Evolutionary conservation across 2,329 filamentous ascomycete genomes (phyloP), one percentile per base, ranked within the genome.

Genomic region (Cladosporium sp.): DNA sequence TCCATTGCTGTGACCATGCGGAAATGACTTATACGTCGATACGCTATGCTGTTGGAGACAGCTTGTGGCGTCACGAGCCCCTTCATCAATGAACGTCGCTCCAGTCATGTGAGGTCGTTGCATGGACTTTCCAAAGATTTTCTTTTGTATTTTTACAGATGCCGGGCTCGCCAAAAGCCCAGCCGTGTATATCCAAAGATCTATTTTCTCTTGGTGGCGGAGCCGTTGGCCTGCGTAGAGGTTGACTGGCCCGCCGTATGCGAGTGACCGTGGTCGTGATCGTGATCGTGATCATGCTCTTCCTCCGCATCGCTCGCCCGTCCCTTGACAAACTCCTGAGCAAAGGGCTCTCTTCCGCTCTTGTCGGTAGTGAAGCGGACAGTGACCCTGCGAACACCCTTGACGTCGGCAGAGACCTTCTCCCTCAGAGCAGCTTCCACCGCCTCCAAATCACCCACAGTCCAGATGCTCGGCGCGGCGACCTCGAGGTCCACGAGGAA

Each of bases 401-500:
- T 82, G 11, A 96, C 87, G 60, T 86, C 87, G 56, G 77, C 74
- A 28, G 88, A 89, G 22, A 96, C 79, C 53, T 78, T 78, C 42
- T 83, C 78, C 55, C 93, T 82, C 34, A 97, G 78, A 2, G 77
- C 73, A 34, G 86, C 81, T 69, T 98, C 93, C 11, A 95, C 76
- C 13, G 78, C 73, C 35, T 82, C 77, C 7, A 85, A 81, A 51
- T 86, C 80, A 49, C 84, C 81, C 5, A 98, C 75, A 0, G 86
- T 86, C 86, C 87, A 95, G 33, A 75, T 74, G 18, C 78, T 80
- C 0, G 92, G 89, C 13, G 95, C 87, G 2, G 82, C 86, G 56
- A 97, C 72, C 68, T 95, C 91, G 7, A 98, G 70, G 62, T 97
- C 93, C 61, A 97, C 84, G 31, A 97, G 77, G 68, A 95, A 96